Evolutionary conservation across 768 basidiomycete genomes (phyloP), one percentile per base, ranked within the genome.

Genomic region (Lentinula detonsa): DNA sequence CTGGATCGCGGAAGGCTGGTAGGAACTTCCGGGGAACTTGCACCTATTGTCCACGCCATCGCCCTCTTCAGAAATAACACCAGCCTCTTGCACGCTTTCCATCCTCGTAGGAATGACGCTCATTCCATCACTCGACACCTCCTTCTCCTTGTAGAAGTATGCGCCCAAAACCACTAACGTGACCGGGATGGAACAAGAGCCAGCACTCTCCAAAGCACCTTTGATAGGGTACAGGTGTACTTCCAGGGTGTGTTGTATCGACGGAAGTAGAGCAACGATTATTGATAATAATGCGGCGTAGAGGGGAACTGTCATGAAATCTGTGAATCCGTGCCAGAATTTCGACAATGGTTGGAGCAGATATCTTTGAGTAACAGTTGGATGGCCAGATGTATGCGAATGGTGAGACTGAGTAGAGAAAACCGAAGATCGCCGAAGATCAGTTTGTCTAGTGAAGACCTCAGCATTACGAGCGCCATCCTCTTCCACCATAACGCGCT

Each of bases 131-230:
- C 28, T 28, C 28, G 33, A 35, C 11, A 8, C 31, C 31, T 35
- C 40, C 7, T 33, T 40, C 49, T 40, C 60, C 0, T 75, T 76
- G 70, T 86, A 89, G 74, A 96, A 96, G 77, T 95, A 98, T 13
- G 91, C 94, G 10, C 95, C 95, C 46, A 98, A 86, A 5, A 97
- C 93, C 60, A 98, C 81, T 28, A 97, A 77, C 2, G 95, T 98
- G 31, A 98, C 69, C 0, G 95, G 96, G 62, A 98, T 88, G 9
- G 88, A 87, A 62, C 91, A 93, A 62, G 80, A 85, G 1, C 93
- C 91, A 1, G 88, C 85, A 11, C 76, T 74, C 1, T 75, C 78
- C 53, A 95, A 72, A 0, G 91, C 88, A 33, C 85, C 83, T 66
- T 85, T 89, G 62, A 93, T 69, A 0, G 88, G 85, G 39, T 76